These are phyloP conservation scores for Clitocybe nebularis DNA, from an alignment of 1,284 basidiomycete genomes.

Conservation along the genomic window DNA sequence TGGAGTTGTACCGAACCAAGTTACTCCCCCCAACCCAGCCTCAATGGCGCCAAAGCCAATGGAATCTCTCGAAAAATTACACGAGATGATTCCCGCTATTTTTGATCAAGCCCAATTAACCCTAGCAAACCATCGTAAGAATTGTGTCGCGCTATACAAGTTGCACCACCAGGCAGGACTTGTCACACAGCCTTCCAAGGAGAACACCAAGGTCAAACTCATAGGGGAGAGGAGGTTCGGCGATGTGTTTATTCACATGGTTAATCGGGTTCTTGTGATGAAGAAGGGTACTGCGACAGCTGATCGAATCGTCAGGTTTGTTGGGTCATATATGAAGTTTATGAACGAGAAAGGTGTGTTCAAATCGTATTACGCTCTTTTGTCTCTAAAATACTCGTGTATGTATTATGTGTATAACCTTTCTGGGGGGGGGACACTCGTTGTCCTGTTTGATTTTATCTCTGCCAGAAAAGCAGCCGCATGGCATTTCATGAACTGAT, in stretches of 20 bases:
- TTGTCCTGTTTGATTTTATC: no score
- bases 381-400: constrained; percentile 26
- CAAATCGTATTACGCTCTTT: background rate
- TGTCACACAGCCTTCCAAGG: constrained; percentile 50
- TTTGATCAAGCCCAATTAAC: constrained; percentile 81
- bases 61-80: constrained; percentile 20
- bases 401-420: background rate
- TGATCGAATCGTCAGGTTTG: constrained; percentile 83
- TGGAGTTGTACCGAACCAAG: constrained; percentile 2
- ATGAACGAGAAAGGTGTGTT: constrained; percentile 73
- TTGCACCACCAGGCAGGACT: constrained; percentile 68
- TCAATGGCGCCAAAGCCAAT: constrained; percentile 18
- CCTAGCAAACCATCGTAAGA: constrained; percentile 81
- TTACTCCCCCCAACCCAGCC: constrained; percentile 1
- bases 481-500: no score
- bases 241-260: constrained; percentile 67
- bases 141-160: constrained; percentile 83
- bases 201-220: constrained; percentile 52
- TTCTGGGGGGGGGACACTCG: no score
- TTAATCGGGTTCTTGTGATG: constrained; percentile 68
- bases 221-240: constrained; percentile 82
- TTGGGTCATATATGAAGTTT: constrained; percentile 80
- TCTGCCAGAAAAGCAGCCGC: no score
- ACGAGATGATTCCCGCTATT: constrained; percentile 31
- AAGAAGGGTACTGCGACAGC: constrained; percentile 85